These are phyloP conservation scores for Albizia julibrissin DNA, from an alignment of 306 rosid species.

Conservation along the genomic window DNA sequence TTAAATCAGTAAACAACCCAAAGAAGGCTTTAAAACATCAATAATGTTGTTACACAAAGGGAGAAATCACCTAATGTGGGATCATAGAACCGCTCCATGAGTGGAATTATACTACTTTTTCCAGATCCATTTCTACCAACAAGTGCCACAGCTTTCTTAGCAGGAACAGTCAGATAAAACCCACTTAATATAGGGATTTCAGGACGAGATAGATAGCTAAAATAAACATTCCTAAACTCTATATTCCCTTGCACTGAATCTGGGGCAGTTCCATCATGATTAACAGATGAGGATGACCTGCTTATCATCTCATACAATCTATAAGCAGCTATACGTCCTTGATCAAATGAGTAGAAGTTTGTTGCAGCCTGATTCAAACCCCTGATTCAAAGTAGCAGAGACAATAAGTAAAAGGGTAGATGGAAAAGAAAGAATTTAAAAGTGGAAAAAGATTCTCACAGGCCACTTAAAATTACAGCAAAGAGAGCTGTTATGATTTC, in stretches of 20 bases:
- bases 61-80: constrained; percentile 84
- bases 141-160: constrained; percentile 98
- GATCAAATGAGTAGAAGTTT: constrained; percentile 98
- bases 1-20: constrained; percentile 28
- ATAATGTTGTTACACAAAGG: constrained; percentile 16
- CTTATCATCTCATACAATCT: constrained; percentile 99
- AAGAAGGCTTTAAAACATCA: constrained; percentile 24
- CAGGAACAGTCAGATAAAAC: constrained; percentile 96
- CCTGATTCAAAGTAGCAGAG: constrained; percentile 50
- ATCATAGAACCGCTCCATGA: constrained; percentile 99
- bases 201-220: constrained; percentile 98
- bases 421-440: background rate
- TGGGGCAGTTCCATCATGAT: constrained; percentile 79
- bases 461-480: constrained; percentile 97
- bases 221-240: constrained; percentile 96
- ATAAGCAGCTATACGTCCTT: constrained; percentile 98
- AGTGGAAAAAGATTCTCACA: constrained; percentile 61
- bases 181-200: constrained; percentile 99
- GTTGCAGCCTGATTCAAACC: constrained; percentile 99
- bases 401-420: constrained; percentile 15
- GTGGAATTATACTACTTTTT: constrained; percentile 98
- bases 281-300: constrained; percentile 84
- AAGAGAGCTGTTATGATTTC: constrained; percentile 92
- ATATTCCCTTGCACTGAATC: constrained; percentile 86
- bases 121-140: constrained; percentile 99